These are phyloP conservation scores for Lepiota venenata DNA, from an alignment of 768 basidiomycete species.

Conservation along the genomic window DNA sequence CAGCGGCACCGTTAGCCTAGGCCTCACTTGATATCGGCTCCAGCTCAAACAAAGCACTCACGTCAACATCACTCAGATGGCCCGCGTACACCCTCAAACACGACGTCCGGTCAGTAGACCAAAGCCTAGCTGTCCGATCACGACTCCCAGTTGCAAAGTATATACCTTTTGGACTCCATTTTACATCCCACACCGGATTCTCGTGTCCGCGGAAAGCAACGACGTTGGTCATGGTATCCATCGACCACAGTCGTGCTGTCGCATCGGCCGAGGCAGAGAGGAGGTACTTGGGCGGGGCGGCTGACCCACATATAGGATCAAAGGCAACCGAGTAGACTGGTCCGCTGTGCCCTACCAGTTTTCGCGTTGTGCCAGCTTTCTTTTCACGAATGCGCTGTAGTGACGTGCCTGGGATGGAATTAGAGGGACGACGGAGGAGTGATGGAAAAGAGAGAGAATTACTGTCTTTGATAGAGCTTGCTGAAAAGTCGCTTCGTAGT, in stretches of 20 bases:
- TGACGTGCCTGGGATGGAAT: conserved; percentile 43
- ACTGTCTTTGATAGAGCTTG: conserved; percentile 70
- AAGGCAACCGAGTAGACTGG: conserved; percentile 95
- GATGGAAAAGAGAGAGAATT: conserved; percentile 21
- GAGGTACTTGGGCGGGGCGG: conserved; percentile 80
- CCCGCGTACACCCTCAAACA: conserved; percentile 92
- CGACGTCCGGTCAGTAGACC: conserved; percentile 90
- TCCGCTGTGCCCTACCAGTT: conserved; percentile 94
- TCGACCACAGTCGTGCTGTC: conserved; percentile 89
- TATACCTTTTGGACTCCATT: conserved; percentile 98
- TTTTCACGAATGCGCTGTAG: conserved; percentile 72
- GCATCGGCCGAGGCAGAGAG: conserved; percentile 92
- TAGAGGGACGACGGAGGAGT: not conserved
- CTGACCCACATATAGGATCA: conserved; percentile 87
- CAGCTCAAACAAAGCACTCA: conserved; percentile 38
- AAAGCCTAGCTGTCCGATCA: conserved; percentile 91
- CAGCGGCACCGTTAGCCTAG: not conserved
- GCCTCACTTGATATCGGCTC: conserved; percentile 1
- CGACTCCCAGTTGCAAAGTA: conserved; percentile 97
- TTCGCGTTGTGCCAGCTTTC: conserved; percentile 83
- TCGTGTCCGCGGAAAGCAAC: conserved; percentile 95
- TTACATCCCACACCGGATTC: conserved; percentile 98
- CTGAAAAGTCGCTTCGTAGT: conserved; percentile 69
- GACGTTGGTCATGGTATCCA: conserved; percentile 91
- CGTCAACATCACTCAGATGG: conserved; percentile 95